These are phyloP conservation scores for Aspergillus niger DNA, from an alignment of 2,329 filamentous ascomycete species.

Conservation along the genomic window DNA sequence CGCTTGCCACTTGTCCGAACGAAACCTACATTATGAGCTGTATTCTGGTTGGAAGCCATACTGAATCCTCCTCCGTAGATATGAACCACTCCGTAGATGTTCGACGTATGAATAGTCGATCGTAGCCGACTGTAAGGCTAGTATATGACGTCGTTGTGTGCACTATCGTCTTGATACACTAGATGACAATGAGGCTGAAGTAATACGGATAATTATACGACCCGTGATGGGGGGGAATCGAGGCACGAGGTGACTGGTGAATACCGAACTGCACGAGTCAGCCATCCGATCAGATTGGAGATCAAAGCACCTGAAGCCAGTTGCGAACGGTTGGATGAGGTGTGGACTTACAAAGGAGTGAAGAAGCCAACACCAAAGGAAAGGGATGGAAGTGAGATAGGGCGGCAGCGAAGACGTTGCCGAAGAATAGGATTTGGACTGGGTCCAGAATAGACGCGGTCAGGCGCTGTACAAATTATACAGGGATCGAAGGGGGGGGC, in stretches of 20 bases:
- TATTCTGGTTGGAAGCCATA: slow-evolving; percentile 39
- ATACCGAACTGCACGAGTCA: slow-evolving; percentile 30
- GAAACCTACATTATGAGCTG: slow-evolving; percentile 42
- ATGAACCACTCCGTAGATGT: slow-evolving; percentile 10
- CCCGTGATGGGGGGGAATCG: slow-evolving; percentile 1
- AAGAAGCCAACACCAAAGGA: slow-evolving; percentile 22
- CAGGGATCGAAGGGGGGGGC: slow-evolving; percentile 28
- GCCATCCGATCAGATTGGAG: slow-evolving; percentile 9
- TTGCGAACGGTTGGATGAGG: slow-evolving; percentile 12
- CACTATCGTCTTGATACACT: neutral
- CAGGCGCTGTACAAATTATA: slow-evolving; percentile 36
- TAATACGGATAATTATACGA: slow-evolving; percentile 17
- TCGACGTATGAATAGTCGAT: neutral
- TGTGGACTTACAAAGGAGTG: slow-evolving; percentile 26
- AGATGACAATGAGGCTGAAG: neutral
- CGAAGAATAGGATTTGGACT: slow-evolving; percentile 20
- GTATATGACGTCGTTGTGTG: slow-evolving; percentile 16
- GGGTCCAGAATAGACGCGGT: slow-evolving; percentile 25
- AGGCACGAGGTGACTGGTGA: slow-evolving; percentile 35
- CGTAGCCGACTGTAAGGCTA: slow-evolving; percentile 6
- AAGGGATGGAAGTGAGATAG: slow-evolving; percentile 19
- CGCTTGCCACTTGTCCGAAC: neutral
- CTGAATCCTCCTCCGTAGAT: slow-evolving; percentile 31
- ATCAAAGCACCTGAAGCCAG: neutral
- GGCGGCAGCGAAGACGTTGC: slow-evolving; percentile 11